phyloP scores from a whole-genome alignment of 2,329 filamentous ascomycete species.

The Exophiala viscosa region DNA sequence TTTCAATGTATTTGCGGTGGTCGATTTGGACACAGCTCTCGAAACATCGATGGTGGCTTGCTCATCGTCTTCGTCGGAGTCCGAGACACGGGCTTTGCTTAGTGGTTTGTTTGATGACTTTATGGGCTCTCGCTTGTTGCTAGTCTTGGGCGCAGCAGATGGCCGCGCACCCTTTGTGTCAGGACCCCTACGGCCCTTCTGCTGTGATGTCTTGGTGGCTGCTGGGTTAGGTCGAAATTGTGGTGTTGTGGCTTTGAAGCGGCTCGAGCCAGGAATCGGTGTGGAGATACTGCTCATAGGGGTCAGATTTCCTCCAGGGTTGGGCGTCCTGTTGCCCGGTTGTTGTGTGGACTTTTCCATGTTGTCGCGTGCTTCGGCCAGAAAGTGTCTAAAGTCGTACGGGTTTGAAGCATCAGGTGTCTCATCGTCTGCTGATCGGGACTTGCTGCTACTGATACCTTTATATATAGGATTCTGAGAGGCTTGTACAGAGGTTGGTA shows the following conservation, averaged over 20 bases:
- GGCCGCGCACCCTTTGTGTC: background rate
- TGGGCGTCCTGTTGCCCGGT: constrained; percentile 21
- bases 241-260: constrained; percentile 32
- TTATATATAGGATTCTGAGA: constrained; percentile 25
- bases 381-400: constrained; percentile 49
- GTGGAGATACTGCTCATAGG: constrained; percentile 38
- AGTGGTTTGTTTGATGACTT: constrained; percentile 8
- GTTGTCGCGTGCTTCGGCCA: constrained; percentile 39
- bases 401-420: constrained; percentile 44
- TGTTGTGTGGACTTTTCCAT: constrained; percentile 30
- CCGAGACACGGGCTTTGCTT: constrained; percentile 22
- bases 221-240: constrained; percentile 33
- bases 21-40: background rate
- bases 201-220: constrained; percentile 28
- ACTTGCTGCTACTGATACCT: constrained; percentile 27
- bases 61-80: constrained; percentile 21
- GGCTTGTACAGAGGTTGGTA: constrained; percentile 3
- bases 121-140: constrained; percentile 12
- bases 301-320: constrained; percentile 20
- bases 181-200: constrained; percentile 6
- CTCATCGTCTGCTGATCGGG: constrained; percentile 37
- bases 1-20: background rate
- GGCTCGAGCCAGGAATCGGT: constrained; percentile 31
- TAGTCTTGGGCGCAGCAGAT: constrained; percentile 3
- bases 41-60: constrained; percentile 5